These are phyloP conservation scores for Pulveroboletus sp. DNA, from an alignment of 768 basidiomycete species.

Conservation along the genomic window DNA sequence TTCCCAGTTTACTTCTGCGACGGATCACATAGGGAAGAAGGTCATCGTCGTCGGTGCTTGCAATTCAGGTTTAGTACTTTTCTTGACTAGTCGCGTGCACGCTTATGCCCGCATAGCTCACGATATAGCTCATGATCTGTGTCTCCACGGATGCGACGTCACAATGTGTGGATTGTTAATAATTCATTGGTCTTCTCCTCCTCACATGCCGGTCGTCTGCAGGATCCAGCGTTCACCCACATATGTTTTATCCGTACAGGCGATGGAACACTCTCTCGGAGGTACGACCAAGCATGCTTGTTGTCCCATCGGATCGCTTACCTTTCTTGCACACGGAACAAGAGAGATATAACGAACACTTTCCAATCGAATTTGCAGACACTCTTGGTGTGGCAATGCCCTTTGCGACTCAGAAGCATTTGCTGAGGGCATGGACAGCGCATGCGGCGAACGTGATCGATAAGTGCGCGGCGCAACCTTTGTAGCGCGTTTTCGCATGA, in stretches of 20 bases:
- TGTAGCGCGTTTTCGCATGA: not conserved
- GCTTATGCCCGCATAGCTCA: constrained; percentile 24
- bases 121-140: constrained; percentile 37
- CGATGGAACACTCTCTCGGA: constrained; percentile 3
- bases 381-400: constrained; percentile 20
- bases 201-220: not conserved
- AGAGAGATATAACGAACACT: constrained; percentile 26
- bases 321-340: not conserved
- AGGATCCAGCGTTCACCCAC: constrained; percentile 31
- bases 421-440: constrained; percentile 5
- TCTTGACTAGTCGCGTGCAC: constrained; percentile 2
- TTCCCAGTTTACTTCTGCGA: constrained; percentile 39
- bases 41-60: constrained; percentile 61
- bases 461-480: constrained; percentile 9
- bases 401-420: constrained; percentile 12
- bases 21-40: constrained; percentile 53
- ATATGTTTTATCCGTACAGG: constrained; percentile 20
- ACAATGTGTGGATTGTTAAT: constrained; percentile 16
- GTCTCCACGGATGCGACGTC: constrained; percentile 26
- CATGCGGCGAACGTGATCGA: constrained; percentile 18
- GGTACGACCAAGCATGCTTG: constrained; percentile 4
- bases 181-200: constrained; percentile 26
- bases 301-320: not conserved
- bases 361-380: constrained; percentile 26
- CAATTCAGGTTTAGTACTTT: constrained; percentile 42